These are phyloP conservation scores for Anthoceros angustus DNA, from an alignment of 225 moss, liverwort and hornwort species.

Conservation along the genomic window DNA sequence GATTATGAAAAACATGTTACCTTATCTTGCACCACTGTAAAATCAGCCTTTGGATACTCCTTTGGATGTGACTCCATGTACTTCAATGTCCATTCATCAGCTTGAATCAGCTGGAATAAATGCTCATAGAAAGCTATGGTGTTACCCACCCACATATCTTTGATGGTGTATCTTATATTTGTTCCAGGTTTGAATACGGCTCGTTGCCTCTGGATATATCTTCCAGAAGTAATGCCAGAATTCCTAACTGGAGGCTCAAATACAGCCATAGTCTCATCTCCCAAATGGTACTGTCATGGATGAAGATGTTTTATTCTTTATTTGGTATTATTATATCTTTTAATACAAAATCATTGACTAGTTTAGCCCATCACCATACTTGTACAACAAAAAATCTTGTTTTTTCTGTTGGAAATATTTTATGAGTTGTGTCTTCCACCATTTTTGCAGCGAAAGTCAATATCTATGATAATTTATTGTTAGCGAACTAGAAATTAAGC, in stretches of 20 bases:
- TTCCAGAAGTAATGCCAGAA: slow-evolving; percentile 48
- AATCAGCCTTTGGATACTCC: slow-evolving; percentile 48
- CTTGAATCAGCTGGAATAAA: slow-evolving; percentile 52
- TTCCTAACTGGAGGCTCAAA: slow-evolving; percentile 73
- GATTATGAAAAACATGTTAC: slow-evolving; percentile 8
- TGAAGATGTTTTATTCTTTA: background rate
- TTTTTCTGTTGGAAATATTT: slow-evolving; percentile 66
- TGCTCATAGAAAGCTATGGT: slow-evolving; percentile 39
- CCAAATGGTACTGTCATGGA: slow-evolving; percentile 36
- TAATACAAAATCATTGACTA: slow-evolving; percentile 19
- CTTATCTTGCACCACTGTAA: slow-evolving; percentile 46
- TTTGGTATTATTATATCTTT: background rate
- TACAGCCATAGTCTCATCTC: slow-evolving; percentile 57
- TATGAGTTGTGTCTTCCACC: slow-evolving; percentile 55
- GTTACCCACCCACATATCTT: slow-evolving; percentile 57
- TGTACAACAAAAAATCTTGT: slow-evolving; percentile 37
- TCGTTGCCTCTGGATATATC: slow-evolving; percentile 50
- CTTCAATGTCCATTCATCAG: slow-evolving; percentile 82
- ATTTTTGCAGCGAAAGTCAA: slow-evolving; percentile 55
- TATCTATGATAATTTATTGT: slow-evolving; percentile 20
- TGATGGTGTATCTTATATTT: slow-evolving; percentile 23
- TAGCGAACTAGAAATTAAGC: background rate
- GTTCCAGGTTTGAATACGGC: slow-evolving; percentile 36
- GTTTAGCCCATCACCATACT: background rate
- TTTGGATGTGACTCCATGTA: slow-evolving; percentile 58